Base-by-base conservation (phyloP, 2,329 filamentous ascomycete genomes). In the Fonsecaea nubica region DNA sequence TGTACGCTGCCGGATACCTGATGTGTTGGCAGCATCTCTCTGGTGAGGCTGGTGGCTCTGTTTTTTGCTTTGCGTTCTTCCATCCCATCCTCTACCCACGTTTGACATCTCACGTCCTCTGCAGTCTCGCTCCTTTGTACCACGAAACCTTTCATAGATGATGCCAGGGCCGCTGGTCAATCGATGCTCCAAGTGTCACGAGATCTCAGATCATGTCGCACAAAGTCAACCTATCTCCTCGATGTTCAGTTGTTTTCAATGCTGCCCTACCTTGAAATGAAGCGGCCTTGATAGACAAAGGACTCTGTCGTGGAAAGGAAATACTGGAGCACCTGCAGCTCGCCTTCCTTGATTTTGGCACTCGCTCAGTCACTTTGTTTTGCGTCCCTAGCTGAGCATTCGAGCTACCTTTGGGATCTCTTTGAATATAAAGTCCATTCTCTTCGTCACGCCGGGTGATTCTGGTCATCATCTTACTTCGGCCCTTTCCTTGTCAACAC, bases 161-260 rank as follows among this genome's bases (percentile, higher is more conserved):
- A 70, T 64, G 65, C 58, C 60, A 70, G 65, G 65, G 65, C 65
- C 63, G 61, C 62, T 58, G 45, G 40, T 25, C 59, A 53, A 64
- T 68, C 65, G 63, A 48, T 65, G 62, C 64, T 62, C 48, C 48
- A 62, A 65, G 68, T 70, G 65, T 68, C 65, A 68, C 68, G 61
- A 70, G 68, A 70, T 70, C 68, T 66, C 66, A 64, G 68, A 70
- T 70, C 65, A 66, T 64, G 68, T 68, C 66, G 52, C 65, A 68
- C 65, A 54, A 33, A 60, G 32, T 50, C 62, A 56, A 63, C 61
- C 62, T 62, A 45, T 61, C 52, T 65, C 58, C 35, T 63, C 54
- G 54, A 40, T 62, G 33, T 48, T 56, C 56, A 54, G 53, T 57
- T 62, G 55, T 62, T 58, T 52, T 58, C 65, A 54, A 64, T 62